Percentiles rank a stretch among this genome's conserved stretches.
Conservation (phyloP, 352 stramenopile species). For the Phytophthora rubi region DNA sequence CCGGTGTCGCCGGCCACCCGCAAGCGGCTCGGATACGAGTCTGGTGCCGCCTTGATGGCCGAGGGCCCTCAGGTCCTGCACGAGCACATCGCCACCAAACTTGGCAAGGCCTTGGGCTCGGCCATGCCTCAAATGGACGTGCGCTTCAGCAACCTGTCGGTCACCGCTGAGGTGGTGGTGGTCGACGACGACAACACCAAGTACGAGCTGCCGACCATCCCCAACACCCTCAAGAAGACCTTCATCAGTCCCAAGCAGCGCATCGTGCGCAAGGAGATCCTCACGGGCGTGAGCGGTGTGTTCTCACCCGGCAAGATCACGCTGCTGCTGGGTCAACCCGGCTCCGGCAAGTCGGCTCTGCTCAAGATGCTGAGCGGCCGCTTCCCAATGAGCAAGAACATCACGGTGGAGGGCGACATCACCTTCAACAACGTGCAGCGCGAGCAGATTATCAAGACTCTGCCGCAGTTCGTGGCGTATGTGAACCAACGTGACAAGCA, state of each 20-base stretch:
- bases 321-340: constrained; percentile 41
- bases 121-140: constrained; percentile 54
- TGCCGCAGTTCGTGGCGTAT: constrained; percentile 59
- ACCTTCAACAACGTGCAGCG: constrained; percentile 47
- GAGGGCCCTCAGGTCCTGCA: constrained; percentile 48
- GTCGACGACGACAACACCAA: constrained; percentile 16
- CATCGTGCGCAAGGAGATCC: constrained; percentile 41
- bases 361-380: constrained; percentile 52
- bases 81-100: constrained; percentile 31
- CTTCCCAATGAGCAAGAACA: constrained; percentile 43
- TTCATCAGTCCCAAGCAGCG: constrained; percentile 36
- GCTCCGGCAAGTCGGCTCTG: constrained; percentile 47
- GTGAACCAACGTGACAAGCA: constrained; percentile 59
- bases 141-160: constrained; percentile 51
- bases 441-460: constrained; percentile 32
- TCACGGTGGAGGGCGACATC: constrained; percentile 43
- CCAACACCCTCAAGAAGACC: constrained; percentile 43
- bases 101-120: constrained; percentile 33
- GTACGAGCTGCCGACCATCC: constrained; percentile 40
- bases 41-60: constrained; percentile 32
- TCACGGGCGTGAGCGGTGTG: constrained; percentile 44
- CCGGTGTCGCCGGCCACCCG: constrained; percentile 11
- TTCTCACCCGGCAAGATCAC: constrained; percentile 51
- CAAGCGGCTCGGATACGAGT: constrained; percentile 32
- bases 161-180: constrained; percentile 41